These are phyloP conservation scores for Leavenworthia alabamica DNA, from an alignment of 345 rosid genomes.

Conservation along the genomic window DNA sequence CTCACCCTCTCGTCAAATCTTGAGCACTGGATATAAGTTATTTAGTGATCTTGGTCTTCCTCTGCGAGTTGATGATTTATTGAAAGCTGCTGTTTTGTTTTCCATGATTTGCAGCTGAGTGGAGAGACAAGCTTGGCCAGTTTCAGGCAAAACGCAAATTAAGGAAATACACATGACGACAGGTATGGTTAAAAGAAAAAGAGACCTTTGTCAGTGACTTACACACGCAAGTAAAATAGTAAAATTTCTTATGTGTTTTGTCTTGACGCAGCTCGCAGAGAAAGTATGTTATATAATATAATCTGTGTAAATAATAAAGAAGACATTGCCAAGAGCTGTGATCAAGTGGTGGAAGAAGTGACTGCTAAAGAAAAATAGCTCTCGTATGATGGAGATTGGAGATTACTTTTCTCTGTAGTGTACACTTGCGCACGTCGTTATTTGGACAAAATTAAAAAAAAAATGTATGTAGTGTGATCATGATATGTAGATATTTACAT, in stretches of 20 bases:
- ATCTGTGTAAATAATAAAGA: slow-evolving; percentile 15
- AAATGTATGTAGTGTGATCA: not conserved
- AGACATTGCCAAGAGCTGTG: slow-evolving; percentile 10
- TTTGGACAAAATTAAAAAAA: not conserved
- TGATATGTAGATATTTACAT: slow-evolving; percentile 10
- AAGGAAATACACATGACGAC: slow-evolving; percentile 63
- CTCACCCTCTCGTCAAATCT: not conserved
- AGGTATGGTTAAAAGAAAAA: slow-evolving; percentile 14
- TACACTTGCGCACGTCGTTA: slow-evolving; percentile 24
- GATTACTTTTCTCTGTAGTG: not conserved
- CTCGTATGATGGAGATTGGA: slow-evolving; percentile 2
- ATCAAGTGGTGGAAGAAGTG: not conserved
- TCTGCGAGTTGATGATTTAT: not conserved
- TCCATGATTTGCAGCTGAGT: slow-evolving; percentile 54
- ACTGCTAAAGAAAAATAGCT: not conserved
- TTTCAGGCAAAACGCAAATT: slow-evolving; percentile 78
- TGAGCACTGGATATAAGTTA: not conserved
- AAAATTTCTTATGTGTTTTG: not conserved
- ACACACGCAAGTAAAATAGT: not conserved
- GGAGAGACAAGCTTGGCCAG: slow-evolving; percentile 89
- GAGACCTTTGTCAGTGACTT: not conserved
- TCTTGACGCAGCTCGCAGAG: not conserved
- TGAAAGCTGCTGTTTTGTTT: not conserved
- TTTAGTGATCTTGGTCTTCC: not conserved
- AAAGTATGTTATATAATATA: not conserved